phyloP scores from a whole-genome alignment of 176 grass and related monocot species.

The Cymbopogon citratus region DNA sequence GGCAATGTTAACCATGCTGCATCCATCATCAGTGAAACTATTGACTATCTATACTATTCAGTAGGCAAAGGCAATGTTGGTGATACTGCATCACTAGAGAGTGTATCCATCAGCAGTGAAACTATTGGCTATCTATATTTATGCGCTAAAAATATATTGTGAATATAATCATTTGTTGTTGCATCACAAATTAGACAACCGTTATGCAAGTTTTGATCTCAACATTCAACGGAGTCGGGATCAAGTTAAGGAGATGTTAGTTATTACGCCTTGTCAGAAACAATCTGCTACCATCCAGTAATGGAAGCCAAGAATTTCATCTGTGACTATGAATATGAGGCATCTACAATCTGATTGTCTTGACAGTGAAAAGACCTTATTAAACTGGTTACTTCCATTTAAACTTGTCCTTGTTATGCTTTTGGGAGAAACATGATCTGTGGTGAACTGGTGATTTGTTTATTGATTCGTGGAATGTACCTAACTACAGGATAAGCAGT shows the following conservation, averaged over 20 bases:
- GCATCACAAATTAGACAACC: neutral
- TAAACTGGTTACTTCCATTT: neutral
- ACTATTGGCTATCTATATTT: neutral
- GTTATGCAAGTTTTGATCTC: neutral
- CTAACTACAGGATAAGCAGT: slow-evolving; percentile 71
- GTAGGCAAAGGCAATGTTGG: neutral
- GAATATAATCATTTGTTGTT: neutral
- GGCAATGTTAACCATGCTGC: neutral
- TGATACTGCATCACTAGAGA: no score
- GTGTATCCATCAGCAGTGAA: no score
- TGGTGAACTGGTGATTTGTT: neutral
- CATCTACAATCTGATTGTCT: neutral
- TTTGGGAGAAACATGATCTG: neutral
- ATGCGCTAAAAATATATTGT: neutral
- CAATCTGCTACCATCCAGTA: no score
- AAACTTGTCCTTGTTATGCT: neutral
- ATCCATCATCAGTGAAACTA: neutral
- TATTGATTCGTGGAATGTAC: neutral
- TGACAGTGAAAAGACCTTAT: neutral
- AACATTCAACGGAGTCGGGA: no score
- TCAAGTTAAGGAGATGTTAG: no score
- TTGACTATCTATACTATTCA: neutral
- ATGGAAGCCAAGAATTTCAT: no score
- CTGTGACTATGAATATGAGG: no score
- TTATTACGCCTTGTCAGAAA: no score